Base-by-base conservation (phyloP, 768 basidiomycete genomes). In the Mycena chlorophos region DNA sequence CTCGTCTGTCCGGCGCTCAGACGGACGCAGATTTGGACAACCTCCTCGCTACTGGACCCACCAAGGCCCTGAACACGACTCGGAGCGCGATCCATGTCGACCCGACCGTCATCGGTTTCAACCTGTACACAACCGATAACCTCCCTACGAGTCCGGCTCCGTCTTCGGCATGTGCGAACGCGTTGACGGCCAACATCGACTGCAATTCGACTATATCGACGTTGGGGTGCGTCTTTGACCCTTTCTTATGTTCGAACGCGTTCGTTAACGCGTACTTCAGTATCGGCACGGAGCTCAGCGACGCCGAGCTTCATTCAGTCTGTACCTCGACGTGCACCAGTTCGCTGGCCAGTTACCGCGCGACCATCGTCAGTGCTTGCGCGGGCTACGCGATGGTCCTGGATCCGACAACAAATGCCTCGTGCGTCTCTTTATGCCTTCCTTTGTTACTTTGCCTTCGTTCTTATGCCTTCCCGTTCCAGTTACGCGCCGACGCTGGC, bases 401-500 rank as follows among this genome's bases (percentile, higher is more conserved):
- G 34, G 34, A 37, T 42, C 8, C 40, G 22, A 14, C 13, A 14
- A 42, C 20, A 22, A 37, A n/a, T 37, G n/a, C 34, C 10, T 37
- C 22, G 22, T 42, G 13, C 13, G n/a, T 19, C 14, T 42, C 40
- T 19, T 14, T 8, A 6, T 8, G 22, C 40, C 13, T 42, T 8
- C 22, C 14, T 14, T 42, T 42, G 20, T 20, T 37, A 10, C 10
- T 37, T n/a, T 10, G 10, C n/a, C n/a, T 37, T 37, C 10, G 34
- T n/a, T n/a, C n/a, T n/a, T n/a, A n/a, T n/a, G n/a, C n/a, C n/a
- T n/a, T n/a, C n/a, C n/a, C n/a, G n/a, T n/a, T n/a, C n/a, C n/a
- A n/a, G n/a, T n/a, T n/a, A 68, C 38, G 37, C 55, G 8, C 63
- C 34, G 20, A 42, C 40, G 22, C 20, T 42, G 8, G 40, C 8